Evolutionary conservation across 2,329 filamentous ascomycete species (phyloP).

Genomic region (Neonectria neomacrospora): DNA sequence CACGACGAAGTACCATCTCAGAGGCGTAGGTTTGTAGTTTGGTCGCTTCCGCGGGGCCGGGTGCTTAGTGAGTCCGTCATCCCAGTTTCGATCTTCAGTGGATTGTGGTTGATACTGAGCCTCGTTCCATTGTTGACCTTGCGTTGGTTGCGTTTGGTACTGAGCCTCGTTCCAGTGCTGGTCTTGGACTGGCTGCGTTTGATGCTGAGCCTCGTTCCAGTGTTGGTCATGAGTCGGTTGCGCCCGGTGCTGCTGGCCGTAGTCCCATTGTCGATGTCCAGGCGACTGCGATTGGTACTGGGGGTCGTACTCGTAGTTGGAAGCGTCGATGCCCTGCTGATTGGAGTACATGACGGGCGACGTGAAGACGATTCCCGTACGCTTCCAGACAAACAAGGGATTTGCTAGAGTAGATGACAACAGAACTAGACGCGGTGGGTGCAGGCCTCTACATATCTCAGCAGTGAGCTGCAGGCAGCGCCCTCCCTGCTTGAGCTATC

Average conservation of each 20-base stretch:
- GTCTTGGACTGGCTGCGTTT: not conserved
- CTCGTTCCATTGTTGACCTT: not conserved
- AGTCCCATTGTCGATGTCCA: conserved; percentile 35
- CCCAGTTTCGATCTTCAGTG: conserved; percentile 39
- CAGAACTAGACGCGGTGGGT: not conserved
- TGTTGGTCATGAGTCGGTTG: not conserved
- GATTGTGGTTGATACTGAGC: conserved; percentile 22
- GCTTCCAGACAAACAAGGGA: conserved; percentile 24
- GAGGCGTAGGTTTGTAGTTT: conserved; percentile 41
- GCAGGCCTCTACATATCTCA: conserved; percentile 5
- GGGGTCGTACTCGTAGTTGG: conserved; percentile 29
- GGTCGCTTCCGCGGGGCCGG: conserved; percentile 29
- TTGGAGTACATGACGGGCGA: conserved; percentile 34
- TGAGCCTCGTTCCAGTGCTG: not conserved
- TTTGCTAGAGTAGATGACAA: not conserved
- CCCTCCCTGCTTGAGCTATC: not conserved
- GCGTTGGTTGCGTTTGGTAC: not conserved
- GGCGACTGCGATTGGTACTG: conserved; percentile 41
- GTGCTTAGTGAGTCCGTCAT: conserved; percentile 28
- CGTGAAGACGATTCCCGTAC: conserved; percentile 4
- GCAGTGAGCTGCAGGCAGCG: not conserved
- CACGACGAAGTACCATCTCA: conserved; percentile 42
- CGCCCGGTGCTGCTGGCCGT: conserved; percentile 13
- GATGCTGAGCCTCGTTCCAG: not conserved
- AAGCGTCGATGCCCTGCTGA: conserved; percentile 30